A percentile compares a stretch with the other conserved stretches of the same genome.
These are phyloP conservation scores for Beauveria asiatica DNA, from an alignment of 2,329 filamentous ascomycete species.

Conservation along the genomic window DNA sequence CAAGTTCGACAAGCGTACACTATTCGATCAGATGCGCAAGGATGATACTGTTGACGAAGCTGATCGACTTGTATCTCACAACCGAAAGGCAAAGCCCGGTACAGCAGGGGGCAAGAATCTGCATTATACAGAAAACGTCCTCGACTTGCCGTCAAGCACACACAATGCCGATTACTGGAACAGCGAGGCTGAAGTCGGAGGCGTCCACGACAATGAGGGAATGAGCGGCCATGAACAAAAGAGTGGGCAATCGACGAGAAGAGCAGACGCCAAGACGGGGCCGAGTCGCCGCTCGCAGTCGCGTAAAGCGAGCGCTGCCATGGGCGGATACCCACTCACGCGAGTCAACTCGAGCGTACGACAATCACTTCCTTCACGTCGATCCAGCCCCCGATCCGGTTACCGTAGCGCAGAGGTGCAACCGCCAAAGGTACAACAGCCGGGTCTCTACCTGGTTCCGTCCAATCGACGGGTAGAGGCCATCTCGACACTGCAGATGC, in stretches of 20 bases:
- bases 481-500: conserved; percentile 71
- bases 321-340: conserved; percentile 32
- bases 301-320: conserved; percentile 43
- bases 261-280: conserved; percentile 45
- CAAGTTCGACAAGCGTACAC: conserved; percentile 86
- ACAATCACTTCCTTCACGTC: conserved; percentile 23
- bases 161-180: conserved; percentile 57
- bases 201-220: conserved; percentile 32
- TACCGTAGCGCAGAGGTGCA: conserved; percentile 25
- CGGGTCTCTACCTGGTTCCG: conserved; percentile 45
- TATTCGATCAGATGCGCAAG: conserved; percentile 86
- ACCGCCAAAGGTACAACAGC: conserved; percentile 25
- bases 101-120: conserved; percentile 80
- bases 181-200: conserved; percentile 61
- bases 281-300: conserved; percentile 44
- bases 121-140: conserved; percentile 84
- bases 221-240: conserved; percentile 42
- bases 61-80: conserved; percentile 83
- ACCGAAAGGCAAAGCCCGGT: conserved; percentile 59
- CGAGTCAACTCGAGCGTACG: conserved; percentile 41
- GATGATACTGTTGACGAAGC: conserved; percentile 86
- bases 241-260: conserved; percentile 40
- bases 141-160: conserved; percentile 48
- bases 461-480: conserved; percentile 52
- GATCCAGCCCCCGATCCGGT: conserved; percentile 23